Evolutionary conservation across 73 alveolate genomes (phyloP).

Genomic region (Tetrahymena elliotti): DNA sequence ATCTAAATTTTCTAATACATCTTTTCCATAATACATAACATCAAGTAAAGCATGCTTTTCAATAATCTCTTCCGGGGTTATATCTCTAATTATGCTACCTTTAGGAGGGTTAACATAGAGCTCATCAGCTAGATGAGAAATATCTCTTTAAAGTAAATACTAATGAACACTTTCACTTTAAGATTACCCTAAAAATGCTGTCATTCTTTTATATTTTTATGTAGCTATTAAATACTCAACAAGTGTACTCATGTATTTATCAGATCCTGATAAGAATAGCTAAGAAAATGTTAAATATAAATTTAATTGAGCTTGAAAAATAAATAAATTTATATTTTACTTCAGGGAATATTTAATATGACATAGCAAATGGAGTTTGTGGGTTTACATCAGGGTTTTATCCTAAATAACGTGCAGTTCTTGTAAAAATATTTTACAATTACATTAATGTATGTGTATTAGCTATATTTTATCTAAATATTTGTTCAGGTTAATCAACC

Average conservation of each 20-base stretch:
- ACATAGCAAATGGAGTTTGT: conserved; percentile 25
- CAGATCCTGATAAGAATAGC: conserved; percentile 13
- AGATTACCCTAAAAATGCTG: conserved; percentile 13
- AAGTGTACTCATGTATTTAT: conserved; percentile 28
- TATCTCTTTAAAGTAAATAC: conserved; percentile 1
- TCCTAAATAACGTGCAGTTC: not conserved
- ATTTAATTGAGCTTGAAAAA: not conserved
- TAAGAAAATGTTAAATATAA: not conserved
- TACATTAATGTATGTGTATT: conserved; percentile 10
- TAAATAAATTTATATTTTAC: not conserved
- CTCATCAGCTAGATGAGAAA: conserved; percentile 26
- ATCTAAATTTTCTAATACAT: conserved; percentile 3
- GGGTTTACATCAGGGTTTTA: conserved; percentile 26
- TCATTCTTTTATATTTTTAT: conserved; percentile 11
- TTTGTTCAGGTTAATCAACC: conserved; percentile 15
- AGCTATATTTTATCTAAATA: conserved; percentile 14
- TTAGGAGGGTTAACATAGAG: conserved; percentile 19
- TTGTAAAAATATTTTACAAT: conserved; percentile 12
- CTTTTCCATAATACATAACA: conserved; percentile 29
- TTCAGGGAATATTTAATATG: conserved; percentile 35
- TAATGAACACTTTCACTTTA: conserved; percentile 19
- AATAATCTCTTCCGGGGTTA: conserved; percentile 23
- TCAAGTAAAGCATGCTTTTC: conserved; percentile 42
- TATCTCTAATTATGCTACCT: conserved; percentile 5
- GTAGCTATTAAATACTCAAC: conserved; percentile 36